Base-by-base conservation (phyloP, 306 rosid species). In the Alnus glutinosa region DNA sequence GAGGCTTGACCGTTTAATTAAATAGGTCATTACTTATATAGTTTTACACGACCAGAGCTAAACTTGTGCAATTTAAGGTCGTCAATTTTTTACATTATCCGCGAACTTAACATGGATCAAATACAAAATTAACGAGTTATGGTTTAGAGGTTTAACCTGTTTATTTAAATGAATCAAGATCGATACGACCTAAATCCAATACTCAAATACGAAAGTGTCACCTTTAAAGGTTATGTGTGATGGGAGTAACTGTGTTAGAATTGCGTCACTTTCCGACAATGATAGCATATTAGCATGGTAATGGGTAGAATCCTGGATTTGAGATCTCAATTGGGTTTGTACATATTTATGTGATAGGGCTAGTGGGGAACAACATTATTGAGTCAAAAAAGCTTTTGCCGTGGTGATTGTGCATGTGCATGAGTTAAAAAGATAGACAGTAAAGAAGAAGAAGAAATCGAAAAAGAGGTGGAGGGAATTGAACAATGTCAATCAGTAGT, bases 281-380 rank as follows among this genome's bases (percentile, higher is more conserved):
- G 76, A 63, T 72, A 44, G 62, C 76, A 23, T 18, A 66, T 71
- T 32, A 23, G n/a, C 67, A 71, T 75, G 79, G 18, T 32, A 59
- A 82, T 66, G 83, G 28, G 28, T 23, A 23, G 0, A 23, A 23
- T 23, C 28, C 81, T 75, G 3, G 30, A 28, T 59, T 46, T 28
- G 70, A 76, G 55, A 67, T 77, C 75, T 73, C 62, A 70, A 51
- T 23, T 69, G 71, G 84, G 78, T 28, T 47, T 68, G 75, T 63
- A 63, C 75, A 18, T 49, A 49, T 75, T 78, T 55, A 78, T 78
- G 87, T 71, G 28, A 23, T 23, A 47, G 78, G 63, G 71, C 51
- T 47, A 71, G 78, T 74, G 79, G 86, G 83, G 82, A 73, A 86
- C 80, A 42, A 4, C 66, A 90, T 84, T 81, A 85, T 86, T 86